These are phyloP conservation scores for Protomyces macrosporus DNA, from an alignment of 1,139 yeast species.

Conservation along the genomic window DNA sequence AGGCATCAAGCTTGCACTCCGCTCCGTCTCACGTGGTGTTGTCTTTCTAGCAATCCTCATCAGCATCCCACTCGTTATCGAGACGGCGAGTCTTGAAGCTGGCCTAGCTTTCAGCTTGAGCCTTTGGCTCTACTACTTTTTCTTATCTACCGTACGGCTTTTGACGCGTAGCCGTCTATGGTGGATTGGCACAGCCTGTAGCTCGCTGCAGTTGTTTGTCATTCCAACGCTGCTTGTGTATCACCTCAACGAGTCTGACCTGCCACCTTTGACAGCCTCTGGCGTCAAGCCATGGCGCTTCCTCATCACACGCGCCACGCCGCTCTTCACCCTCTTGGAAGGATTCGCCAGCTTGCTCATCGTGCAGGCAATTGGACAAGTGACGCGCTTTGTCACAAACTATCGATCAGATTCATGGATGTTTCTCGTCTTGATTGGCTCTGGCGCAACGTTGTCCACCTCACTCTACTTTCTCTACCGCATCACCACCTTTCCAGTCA, in stretches of 20 bases:
- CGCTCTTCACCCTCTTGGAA: slow-evolving; percentile 79
- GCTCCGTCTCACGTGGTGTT: neutral
- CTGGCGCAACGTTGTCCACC: slow-evolving; percentile 70
- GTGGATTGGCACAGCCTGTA: neutral
- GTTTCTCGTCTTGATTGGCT: slow-evolving; percentile 60
- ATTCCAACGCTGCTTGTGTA: neutral
- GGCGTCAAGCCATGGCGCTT: neutral
- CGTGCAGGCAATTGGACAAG: slow-evolving; percentile 86
- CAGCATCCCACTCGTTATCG: neutral
- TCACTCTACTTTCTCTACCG: slow-evolving; percentile 75
- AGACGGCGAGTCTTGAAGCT: neutral
- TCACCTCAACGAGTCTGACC: neutral
- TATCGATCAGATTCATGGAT: slow-evolving; percentile 73
- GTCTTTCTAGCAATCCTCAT: neutral
- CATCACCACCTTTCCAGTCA: slow-evolving; percentile 69
- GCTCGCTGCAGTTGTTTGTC: neutral
- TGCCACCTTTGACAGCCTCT: neutral
- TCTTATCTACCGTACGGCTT: neutral
- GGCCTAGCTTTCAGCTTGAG: neutral
- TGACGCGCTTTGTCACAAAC: slow-evolving; percentile 65
- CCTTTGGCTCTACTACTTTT: neutral
- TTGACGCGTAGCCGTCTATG: neutral
- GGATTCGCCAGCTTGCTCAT: slow-evolving; percentile 87
- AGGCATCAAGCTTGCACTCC: neutral
- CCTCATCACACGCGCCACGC: slow-evolving; percentile 61